Base-by-base conservation (phyloP, 768 basidiomycete genomes). In the Lepiota venenata region DNA sequence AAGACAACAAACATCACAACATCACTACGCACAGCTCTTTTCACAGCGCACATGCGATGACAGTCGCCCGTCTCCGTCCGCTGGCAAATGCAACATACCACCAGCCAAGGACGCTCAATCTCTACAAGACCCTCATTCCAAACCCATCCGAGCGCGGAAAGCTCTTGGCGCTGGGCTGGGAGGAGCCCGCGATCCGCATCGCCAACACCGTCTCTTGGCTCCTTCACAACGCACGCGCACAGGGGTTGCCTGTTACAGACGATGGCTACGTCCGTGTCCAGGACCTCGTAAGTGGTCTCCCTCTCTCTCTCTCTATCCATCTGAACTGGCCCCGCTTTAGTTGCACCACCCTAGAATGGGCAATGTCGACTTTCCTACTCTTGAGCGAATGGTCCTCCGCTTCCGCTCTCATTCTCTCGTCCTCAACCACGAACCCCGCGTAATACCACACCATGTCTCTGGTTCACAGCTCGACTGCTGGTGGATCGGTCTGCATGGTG, bases 161-260 rank as follows among this genome's bases (percentile, higher is more conserved):
- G 63, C 71, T 80, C 36, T 77, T 84, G 44, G 88, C 87, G 11
- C 70, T 77, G n/a, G 78, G 79, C 0, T 75, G 69, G 47, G 91
- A 95, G 60, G 72, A 82, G 2, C 83, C 82, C 0, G 83, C 87
- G 39, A 80, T 88, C 5, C 79, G 84, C 7, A 63, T 90, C 11
- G 93, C 91, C 12, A 98, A 97, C 69, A 89, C 91, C 0, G 71
- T 98, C 8, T 87, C 93, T 0, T 97, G 88, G 80, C 73, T 98
- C 18, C 80, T 98, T 14, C 95, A 97, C 65, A 91, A 88, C 0
- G 93, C 94, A 15, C 75, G 82, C 60, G 81, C 80, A 29, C 85
- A 95, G 57, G 82, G 85, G 1, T 65, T 98, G 4, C 62, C 74
- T 2, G 86, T 96, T 72, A 82, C 95, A 6, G 64, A 76, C 25